Percentiles rank a stretch among this genome's conserved stretches.
These are phyloP conservation scores for Millerozyma acaciae DNA, from an alignment of 805 yeast species.

Conservation along the genomic window DNA sequence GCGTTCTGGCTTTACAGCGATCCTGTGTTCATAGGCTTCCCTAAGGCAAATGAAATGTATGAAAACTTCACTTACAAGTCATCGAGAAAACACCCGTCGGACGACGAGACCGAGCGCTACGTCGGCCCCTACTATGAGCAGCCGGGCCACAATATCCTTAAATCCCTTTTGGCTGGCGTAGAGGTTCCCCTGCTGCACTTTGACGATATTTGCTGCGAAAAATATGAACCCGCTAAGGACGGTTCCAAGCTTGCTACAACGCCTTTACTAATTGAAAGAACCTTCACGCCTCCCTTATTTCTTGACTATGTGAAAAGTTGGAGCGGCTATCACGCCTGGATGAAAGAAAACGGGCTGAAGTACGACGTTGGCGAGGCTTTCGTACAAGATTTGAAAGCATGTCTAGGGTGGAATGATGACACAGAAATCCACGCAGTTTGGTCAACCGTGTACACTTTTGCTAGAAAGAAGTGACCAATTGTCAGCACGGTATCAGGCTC, in stretches of 20 bases:
- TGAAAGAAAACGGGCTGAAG: constrained; percentile 26
- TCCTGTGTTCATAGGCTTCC: constrained; percentile 52
- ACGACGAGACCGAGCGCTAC: constrained; percentile 32
- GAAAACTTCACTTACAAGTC: constrained; percentile 46
- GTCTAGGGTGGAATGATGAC: constrained; percentile 45
- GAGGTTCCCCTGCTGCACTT: constrained; percentile 26
- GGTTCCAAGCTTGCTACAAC: constrained; percentile 19
- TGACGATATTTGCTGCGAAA: constrained; percentile 20
- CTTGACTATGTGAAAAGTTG: constrained; percentile 30
- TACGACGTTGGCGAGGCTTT: constrained; percentile 48
- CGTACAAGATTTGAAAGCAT: constrained; percentile 38
- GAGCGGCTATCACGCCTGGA: constrained; percentile 39
- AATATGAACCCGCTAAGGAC: constrained; percentile 19
- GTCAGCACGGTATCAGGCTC: too few species aligned
- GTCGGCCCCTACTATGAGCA: constrained; percentile 49
- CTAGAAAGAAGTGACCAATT: too few species aligned
- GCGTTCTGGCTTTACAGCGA: constrained; percentile 81
- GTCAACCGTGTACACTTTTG: constrained; percentile 54
- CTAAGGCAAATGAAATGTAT: constrained; percentile 53
- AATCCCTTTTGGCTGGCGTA: constrained; percentile 36
- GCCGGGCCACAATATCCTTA: constrained; percentile 42
- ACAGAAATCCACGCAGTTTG: constrained; percentile 44
- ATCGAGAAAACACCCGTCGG: constrained; percentile 11
- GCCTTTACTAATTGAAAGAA: constrained; percentile 19
- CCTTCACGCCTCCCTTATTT: constrained; percentile 17